Base-by-base conservation (phyloP, 139 green algal species). In the Auxenochlorella pyrenoidosa region DNA sequence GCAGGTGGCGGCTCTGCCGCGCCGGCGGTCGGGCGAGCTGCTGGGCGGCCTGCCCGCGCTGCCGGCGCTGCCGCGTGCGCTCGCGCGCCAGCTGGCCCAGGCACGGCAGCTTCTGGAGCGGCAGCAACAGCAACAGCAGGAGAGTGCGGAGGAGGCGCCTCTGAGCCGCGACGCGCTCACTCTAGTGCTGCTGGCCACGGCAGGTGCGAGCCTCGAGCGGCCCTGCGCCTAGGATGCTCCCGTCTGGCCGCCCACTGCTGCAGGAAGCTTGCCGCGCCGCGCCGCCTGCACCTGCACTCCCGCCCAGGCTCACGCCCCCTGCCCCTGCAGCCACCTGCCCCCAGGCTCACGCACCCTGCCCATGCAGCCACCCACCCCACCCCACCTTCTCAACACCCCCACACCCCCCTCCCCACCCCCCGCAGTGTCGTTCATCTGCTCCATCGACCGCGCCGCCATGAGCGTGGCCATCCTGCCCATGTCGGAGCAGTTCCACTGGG, bases 391-490 rank as follows among this genome's bases (percentile, higher is more conserved):
- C n/a, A n/a, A n/a, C n/a, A 34, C 21, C 66, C 66, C 2, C 3
- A 32, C 32, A 6, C 6, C 66, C 16, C 30, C 28, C 66, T 5
- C 5, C 66, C 32, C 66, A 18, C 79, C 75, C 36, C 84, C 91
- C 19, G 83, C 91, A 0, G 90, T 92, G 12, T 88, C 92, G 0
- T 89, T 97, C 47, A 94, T 96, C 10, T 96, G 94, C 87, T 91
- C 83, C 26, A 93, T 97, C 41, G 95, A 97, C 87, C 87, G 95
- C 6, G 95, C 94, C 5, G 94, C 94, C 43, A 96, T 97, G 88
- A 89, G 58, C 12, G 94, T 96, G 0, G 92, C 95, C 18, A 94
- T 97, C n/a, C 87, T 96, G 47, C 95, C 95, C 0, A 96, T 97
- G 94, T 86, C 78, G 24, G 80, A 93, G 54, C 65, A 94, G 83